phyloP scores from a whole-genome alignment of 2,329 filamentous ascomycete species.

The Gliomastix tumulicola region DNA sequence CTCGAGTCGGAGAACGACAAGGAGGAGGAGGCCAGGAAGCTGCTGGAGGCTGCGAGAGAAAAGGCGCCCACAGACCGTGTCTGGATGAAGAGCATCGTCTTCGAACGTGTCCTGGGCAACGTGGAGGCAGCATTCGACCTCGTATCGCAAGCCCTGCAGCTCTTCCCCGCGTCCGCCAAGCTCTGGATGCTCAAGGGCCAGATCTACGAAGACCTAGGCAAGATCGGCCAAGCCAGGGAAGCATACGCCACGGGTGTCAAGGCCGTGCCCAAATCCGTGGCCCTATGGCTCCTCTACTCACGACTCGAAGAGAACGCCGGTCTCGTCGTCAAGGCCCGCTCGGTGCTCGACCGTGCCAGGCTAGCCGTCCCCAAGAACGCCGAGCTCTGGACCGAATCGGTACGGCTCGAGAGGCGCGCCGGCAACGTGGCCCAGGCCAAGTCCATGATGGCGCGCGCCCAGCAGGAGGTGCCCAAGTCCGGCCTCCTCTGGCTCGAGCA shows the following conservation, averaged over 20 bases:
- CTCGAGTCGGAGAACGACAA: constrained; percentile 87
- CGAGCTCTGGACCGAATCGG: constrained; percentile 87
- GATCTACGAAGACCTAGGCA: constrained; percentile 81
- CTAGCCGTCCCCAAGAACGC: constrained; percentile 80
- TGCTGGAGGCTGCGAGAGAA: constrained; percentile 75
- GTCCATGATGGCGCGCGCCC: constrained; percentile 84
- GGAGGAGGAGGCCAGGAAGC: constrained; percentile 71
- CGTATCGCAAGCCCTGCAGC: constrained; percentile 75
- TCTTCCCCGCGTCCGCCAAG: constrained; percentile 81
- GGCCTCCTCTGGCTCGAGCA: constrained; percentile 89
- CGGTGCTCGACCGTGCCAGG: constrained; percentile 84
- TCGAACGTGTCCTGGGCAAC: constrained; percentile 80
- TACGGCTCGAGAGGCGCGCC: constrained; percentile 83
- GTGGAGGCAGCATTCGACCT: constrained; percentile 78
- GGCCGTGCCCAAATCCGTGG: constrained; percentile 74
- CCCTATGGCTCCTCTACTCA: constrained; percentile 84
- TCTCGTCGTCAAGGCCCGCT: constrained; percentile 83
- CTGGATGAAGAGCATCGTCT: constrained; percentile 93
- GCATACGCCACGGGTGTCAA: constrained; percentile 85
- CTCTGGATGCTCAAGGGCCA: constrained; percentile 99
- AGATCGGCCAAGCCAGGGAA: constrained; percentile 78
- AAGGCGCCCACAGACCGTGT: constrained; percentile 93
- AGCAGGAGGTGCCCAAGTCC: constrained; percentile 84
- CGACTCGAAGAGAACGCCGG: constrained; percentile 82
- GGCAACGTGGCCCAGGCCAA: constrained; percentile 80